Evolutionary conservation across 768 basidiomycete species (phyloP).

Genomic region (Boletus vinaceobasis): DNA sequence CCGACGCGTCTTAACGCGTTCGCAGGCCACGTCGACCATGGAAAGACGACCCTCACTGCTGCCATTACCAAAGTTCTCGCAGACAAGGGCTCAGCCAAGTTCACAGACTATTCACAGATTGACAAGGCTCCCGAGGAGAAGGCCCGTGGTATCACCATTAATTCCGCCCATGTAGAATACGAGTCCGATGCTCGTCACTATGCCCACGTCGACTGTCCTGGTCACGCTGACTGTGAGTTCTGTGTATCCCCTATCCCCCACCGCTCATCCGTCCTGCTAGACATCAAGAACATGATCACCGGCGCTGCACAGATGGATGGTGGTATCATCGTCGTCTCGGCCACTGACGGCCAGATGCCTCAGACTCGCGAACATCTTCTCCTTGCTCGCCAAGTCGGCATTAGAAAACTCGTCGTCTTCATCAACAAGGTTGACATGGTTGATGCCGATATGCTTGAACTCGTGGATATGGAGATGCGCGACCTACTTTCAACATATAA

Average conservation of each 20-base stretch:
- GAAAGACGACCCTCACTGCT: slow-evolving; percentile 95
- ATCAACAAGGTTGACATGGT: slow-evolving; percentile 99
- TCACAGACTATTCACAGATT: slow-evolving; percentile 95
- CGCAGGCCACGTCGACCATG: slow-evolving; percentile 89
- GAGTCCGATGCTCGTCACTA: slow-evolving; percentile 89
- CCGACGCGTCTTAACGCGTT: slow-evolving; percentile 19
- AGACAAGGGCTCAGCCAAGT: slow-evolving; percentile 65
- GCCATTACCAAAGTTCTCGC: slow-evolving; percentile 94
- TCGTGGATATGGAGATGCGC: slow-evolving; percentile 99
- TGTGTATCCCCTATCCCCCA: neutral
- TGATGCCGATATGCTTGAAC: slow-evolving; percentile 97
- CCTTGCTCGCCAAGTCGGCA: slow-evolving; percentile 95
- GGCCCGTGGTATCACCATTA: slow-evolving; percentile 99
- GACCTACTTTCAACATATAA: slow-evolving; percentile 89
- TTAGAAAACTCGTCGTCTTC: slow-evolving; percentile 96
- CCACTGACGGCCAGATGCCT: slow-evolving; percentile 99
- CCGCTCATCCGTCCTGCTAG: slow-evolving; percentile 36
- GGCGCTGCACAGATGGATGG: slow-evolving; percentile 98
- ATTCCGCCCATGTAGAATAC: slow-evolving; percentile 98
- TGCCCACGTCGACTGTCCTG: slow-evolving; percentile 97
- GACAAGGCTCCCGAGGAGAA: slow-evolving; percentile 99
- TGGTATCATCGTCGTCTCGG: slow-evolving; percentile 94
- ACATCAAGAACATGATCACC: slow-evolving; percentile 99
- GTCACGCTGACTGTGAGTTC: slow-evolving; percentile 86
- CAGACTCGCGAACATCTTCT: slow-evolving; percentile 98